These are phyloP conservation scores for Penicillium oxalicum DNA, from an alignment of 2,329 filamentous ascomycete genomes.

Conservation along the genomic window DNA sequence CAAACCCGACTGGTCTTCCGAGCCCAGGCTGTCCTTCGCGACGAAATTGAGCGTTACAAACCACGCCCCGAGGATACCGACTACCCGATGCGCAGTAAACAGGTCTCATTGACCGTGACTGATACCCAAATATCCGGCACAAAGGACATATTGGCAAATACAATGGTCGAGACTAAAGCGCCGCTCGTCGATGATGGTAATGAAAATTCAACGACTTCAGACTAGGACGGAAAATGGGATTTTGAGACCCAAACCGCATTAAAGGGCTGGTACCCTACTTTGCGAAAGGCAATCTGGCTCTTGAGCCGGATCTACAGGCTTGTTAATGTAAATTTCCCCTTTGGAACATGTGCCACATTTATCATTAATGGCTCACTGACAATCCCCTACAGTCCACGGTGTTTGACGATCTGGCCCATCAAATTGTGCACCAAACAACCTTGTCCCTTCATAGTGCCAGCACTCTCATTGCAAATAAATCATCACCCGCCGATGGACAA, in stretches of 20 bases:
- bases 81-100: slow-evolving; percentile 52
- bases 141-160: slow-evolving; percentile 40
- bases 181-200: slow-evolving; percentile 44
- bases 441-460: slow-evolving; percentile 74
- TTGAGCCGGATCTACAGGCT: slow-evolving; percentile 64
- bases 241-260: slow-evolving; percentile 54
- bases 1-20: slow-evolving; percentile 63
- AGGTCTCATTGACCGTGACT: slow-evolving; percentile 36
- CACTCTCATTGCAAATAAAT: slow-evolving; percentile 59
- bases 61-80: slow-evolving; percentile 61
- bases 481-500: slow-evolving; percentile 64
- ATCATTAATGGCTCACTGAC: slow-evolving; percentile 9
- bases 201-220: slow-evolving; percentile 43
- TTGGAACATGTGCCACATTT: not conserved
- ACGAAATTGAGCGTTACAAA: slow-evolving; percentile 62
- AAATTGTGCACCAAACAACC: slow-evolving; percentile 86
- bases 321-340: slow-evolving; percentile 51
- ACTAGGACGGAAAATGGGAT: slow-evolving; percentile 45
- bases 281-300: slow-evolving; percentile 62
- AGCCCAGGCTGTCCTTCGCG: slow-evolving; percentile 56
- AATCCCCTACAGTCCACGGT: slow-evolving; percentile 51
- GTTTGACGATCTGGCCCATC: slow-evolving; percentile 67
- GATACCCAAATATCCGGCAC: slow-evolving; percentile 50
- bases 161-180: slow-evolving; percentile 43
- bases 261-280: slow-evolving; percentile 60